phyloP scores from a whole-genome alignment of 805 yeast genomes.

The Barnettozyma populi region DNA sequence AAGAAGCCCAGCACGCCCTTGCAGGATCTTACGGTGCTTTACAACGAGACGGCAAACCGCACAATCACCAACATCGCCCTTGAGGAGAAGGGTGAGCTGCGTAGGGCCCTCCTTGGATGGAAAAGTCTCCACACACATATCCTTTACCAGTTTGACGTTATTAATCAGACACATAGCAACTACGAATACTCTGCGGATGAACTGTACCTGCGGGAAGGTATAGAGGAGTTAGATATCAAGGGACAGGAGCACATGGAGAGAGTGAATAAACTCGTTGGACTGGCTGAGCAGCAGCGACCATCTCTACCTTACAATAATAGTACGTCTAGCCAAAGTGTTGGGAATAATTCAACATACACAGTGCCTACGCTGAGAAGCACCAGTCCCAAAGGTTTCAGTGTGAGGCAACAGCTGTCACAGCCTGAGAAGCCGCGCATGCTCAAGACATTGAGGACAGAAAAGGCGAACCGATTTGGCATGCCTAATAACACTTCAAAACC shows the following conservation, averaged over 20 bases:
- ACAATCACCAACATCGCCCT: slow-evolving; percentile 51
- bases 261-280: slow-evolving; percentile 21
- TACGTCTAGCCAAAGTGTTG: not conserved
- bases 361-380: slow-evolving; percentile 21
- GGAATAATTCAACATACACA: slow-evolving; percentile 6
- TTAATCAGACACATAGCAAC: slow-evolving; percentile 38
- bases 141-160: slow-evolving; percentile 46
- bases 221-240: slow-evolving; percentile 19
- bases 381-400: slow-evolving; percentile 24
- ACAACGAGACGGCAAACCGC: slow-evolving; percentile 55
- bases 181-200: slow-evolving; percentile 40
- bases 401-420: slow-evolving; percentile 18
- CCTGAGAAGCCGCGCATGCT: slow-evolving; percentile 23
- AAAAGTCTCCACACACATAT: slow-evolving; percentile 61
- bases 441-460: slow-evolving; percentile 30
- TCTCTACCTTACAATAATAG: not conserved
- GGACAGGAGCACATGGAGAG: slow-evolving; percentile 36
- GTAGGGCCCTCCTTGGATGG: slow-evolving; percentile 68
- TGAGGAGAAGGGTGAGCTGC: slow-evolving; percentile 49
- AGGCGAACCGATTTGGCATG: slow-evolving; percentile 14
- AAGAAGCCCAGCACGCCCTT: slow-evolving; percentile 56
- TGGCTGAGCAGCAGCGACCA: slow-evolving; percentile 2
- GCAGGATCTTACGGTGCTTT: slow-evolving; percentile 54
- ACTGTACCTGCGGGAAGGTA: slow-evolving; percentile 30
- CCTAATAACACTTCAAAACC: slow-evolving; percentile 12